These are phyloP conservation scores for Coccomyxa subellipsoidea DNA, from an alignment of 163 green algal genomes.

Conservation along the genomic window DNA sequence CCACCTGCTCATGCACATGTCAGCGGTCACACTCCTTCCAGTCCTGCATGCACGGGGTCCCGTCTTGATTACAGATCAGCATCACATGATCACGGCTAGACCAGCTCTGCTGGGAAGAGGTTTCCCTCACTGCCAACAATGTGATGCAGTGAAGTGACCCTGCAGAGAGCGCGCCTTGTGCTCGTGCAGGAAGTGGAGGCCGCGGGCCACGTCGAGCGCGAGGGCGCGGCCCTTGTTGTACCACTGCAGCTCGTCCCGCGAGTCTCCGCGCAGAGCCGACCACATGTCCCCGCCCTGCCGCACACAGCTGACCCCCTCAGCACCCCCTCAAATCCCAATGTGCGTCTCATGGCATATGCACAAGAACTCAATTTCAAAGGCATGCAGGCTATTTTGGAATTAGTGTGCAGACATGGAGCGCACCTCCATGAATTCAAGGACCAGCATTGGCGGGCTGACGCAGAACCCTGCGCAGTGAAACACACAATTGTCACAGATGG, in stretches of 20 bases:
- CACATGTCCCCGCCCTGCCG: slow-evolving; percentile 27
- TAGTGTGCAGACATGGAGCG: no score
- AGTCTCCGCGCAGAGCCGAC: neutral
- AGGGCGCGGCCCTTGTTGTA: slow-evolving; percentile 14
- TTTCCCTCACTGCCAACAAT: no score
- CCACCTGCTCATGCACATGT: neutral
- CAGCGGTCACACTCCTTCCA: no score
- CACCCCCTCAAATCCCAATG: neutral
- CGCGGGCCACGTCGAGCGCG: slow-evolving; percentile 28
- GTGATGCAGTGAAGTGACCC: no score
- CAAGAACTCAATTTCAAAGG: no score
- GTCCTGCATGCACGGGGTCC: no score
- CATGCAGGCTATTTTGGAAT: no score
- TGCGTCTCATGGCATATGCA: neutral
- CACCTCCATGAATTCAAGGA: slow-evolving; percentile 31
- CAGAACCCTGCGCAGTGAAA: neutral
- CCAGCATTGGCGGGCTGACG: slow-evolving; percentile 18
- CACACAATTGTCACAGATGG: neutral
- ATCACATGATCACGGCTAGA: no score
- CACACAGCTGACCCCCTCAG: neutral
- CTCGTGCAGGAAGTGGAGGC: slow-evolving; percentile 34
- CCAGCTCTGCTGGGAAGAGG: no score
- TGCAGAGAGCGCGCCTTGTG: slow-evolving; percentile 14
- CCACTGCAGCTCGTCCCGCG: slow-evolving; percentile 19
- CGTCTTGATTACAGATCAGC: no score